Evolutionary conservation across 2,329 filamentous ascomycete genomes (phyloP).

Genomic region (Myotisia sp.): DNA sequence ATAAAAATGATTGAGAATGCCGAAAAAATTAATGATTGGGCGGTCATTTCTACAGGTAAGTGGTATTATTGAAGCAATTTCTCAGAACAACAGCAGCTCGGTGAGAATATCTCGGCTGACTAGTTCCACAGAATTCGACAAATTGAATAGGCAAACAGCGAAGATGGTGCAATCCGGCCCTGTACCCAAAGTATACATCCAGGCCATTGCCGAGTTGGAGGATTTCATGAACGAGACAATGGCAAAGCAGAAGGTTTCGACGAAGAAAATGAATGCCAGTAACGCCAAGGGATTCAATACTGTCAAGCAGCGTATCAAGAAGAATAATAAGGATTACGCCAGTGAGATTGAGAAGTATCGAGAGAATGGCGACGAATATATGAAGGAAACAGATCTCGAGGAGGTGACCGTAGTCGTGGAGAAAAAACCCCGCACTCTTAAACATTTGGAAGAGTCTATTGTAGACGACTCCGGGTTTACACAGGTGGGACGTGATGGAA

Average conservation of each 20-base stretch:
- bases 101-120: background rate
- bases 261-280: constrained; percentile 97
- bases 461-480: constrained; percentile 77
- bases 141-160: constrained; percentile 71
- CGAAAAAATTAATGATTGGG: constrained; percentile 96
- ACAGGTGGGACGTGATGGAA: constrained; percentile 76
- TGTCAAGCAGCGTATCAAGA: constrained; percentile 96
- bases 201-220: constrained; percentile 83
- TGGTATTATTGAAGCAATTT: too few relatives aligned
- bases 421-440: constrained; percentile 36
- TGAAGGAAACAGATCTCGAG: constrained; percentile 71
- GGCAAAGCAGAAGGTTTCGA: constrained; percentile 86
- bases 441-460: constrained; percentile 32
- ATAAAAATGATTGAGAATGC: constrained; percentile 91
- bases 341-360: constrained; percentile 76
- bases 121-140: constrained; percentile 63
- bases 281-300: constrained; percentile 89
- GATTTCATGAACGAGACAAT: constrained; percentile 87
- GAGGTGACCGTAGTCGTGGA: constrained; percentile 39
- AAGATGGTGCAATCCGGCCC: constrained; percentile 66
- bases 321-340: constrained; percentile 92
- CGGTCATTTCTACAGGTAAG: constrained; percentile 74
- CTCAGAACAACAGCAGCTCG: background rate
- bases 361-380: constrained; percentile 70
- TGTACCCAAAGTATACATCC: constrained; percentile 81